A percentile compares a stretch with the other conserved stretches of the same genome.
These are phyloP conservation scores for Cinnamomum micranthum DNA, from an alignment of 164 flowering plant genomes.

Conservation along the genomic window DNA sequence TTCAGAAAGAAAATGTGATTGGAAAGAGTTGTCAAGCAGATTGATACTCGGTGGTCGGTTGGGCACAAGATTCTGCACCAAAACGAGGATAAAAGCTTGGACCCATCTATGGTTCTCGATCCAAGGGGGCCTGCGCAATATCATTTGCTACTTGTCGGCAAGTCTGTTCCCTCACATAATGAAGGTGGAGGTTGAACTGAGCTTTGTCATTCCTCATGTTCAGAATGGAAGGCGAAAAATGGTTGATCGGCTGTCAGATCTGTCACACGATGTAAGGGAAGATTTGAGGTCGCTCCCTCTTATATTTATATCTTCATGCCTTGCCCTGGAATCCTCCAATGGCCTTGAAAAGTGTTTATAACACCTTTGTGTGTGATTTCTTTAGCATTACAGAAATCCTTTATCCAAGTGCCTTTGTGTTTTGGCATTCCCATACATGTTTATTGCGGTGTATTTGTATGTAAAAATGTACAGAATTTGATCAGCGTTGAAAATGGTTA, in stretches of 20 bases:
- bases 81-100: not conserved
- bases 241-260: not conserved
- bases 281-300: not conserved
- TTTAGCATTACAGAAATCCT: too few species aligned
- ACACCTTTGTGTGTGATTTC: too few species aligned
- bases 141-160: not conserved
- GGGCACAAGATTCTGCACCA: not conserved
- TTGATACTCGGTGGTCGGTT: not conserved
- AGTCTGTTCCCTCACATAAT: not conserved
- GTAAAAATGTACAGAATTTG: too few species aligned
- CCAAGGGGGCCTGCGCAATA: not conserved
- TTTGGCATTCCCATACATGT: too few species aligned
- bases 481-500: too few species aligned
- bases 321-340: not conserved
- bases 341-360: too few species aligned
- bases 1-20: constrained; percentile 33
- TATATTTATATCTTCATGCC: not conserved
- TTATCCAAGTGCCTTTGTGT: too few species aligned
- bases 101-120: not conserved
- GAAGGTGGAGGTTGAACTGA: not conserved
- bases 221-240: not conserved
- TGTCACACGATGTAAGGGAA: not conserved
- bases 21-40: not conserved
- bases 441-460: too few species aligned
- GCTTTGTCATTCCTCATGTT: not conserved